A percentile compares a stretch with the other conserved stretches of the same genome.
Evolutionary conservation across 768 basidiomycete species (phyloP).

Genomic region (Hygrophorus pudorinus): DNA sequence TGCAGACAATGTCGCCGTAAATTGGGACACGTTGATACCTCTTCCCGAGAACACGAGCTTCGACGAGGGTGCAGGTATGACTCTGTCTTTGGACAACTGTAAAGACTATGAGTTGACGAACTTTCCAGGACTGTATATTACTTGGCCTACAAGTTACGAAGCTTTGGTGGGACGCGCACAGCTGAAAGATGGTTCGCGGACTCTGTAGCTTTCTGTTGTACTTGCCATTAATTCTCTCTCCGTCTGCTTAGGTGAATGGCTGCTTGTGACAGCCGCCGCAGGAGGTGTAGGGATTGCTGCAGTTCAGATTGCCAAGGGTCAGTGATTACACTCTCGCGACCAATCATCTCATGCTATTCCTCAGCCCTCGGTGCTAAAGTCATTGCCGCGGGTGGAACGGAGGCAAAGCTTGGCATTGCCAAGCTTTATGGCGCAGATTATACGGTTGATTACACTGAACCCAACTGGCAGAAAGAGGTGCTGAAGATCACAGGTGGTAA

Average conservation of each 20-base stretch:
- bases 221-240: background rate
- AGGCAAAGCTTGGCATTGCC: constrained; percentile 70
- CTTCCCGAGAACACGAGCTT: constrained; percentile 71
- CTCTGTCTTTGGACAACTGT: constrained; percentile 1
- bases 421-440: constrained; percentile 73
- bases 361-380: constrained; percentile 85
- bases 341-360: background rate
- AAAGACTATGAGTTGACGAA: background rate
- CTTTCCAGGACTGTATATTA: constrained; percentile 63
- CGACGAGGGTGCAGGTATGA: constrained; percentile 75
- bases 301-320: constrained; percentile 88
- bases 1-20: constrained; percentile 62
- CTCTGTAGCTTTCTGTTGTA: background rate
- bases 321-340: background rate
- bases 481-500: constrained; percentile 71
- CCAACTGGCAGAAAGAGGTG: constrained; percentile 87
- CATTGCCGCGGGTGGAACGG: constrained; percentile 84
- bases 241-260: constrained; percentile 60
- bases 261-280: constrained; percentile 91
- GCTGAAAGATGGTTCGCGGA: constrained; percentile 52
- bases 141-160: constrained; percentile 91
- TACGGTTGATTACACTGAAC: constrained; percentile 65
- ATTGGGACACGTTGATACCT: constrained; percentile 40
- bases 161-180: constrained; percentile 80
- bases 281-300: constrained; percentile 92